Evolutionary conservation across 163 green algal species (phyloP).

Genomic region (Volvox carteri): DNA sequence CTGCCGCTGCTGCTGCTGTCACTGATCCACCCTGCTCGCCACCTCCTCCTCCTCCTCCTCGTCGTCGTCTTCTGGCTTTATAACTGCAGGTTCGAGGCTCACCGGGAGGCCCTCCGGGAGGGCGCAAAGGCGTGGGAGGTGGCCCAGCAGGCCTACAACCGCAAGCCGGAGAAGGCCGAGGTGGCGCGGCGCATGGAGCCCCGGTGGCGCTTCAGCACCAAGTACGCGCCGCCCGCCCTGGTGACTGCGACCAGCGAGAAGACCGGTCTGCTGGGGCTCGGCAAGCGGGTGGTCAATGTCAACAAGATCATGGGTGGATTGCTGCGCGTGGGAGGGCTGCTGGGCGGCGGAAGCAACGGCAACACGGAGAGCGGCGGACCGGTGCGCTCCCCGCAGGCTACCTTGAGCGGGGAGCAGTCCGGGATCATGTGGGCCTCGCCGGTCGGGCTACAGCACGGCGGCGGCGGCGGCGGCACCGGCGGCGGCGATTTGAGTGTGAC

Average conservation of each 20-base stretch:
- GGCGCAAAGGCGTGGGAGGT: slow-evolving; percentile 36
- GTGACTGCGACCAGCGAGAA: slow-evolving; percentile 26
- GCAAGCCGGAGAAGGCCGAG: slow-evolving; percentile 39
- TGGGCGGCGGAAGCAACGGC: slow-evolving; percentile 3
- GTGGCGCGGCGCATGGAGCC: not conserved
- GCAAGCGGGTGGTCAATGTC: slow-evolving; percentile 8
- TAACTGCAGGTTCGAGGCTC: slow-evolving; percentile 41
- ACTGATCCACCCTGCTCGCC: too few species aligned
- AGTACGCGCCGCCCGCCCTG: slow-evolving; percentile 40
- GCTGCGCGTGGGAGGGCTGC: slow-evolving; percentile 2
- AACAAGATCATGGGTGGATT: slow-evolving; percentile 31
- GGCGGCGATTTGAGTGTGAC: not conserved
- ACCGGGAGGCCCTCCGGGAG: slow-evolving; percentile 6
- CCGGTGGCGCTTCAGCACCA: slow-evolving; percentile 50
- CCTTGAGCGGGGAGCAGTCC: not conserved
- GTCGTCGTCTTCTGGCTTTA: too few species aligned
- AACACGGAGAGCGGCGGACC: not conserved
- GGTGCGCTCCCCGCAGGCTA: slow-evolving; percentile 1
- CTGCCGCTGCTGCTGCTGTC: too few species aligned
- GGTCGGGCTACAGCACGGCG: not conserved
- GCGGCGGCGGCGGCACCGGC: not conserved
- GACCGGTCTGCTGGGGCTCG: slow-evolving; percentile 29
- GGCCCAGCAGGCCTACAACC: not conserved
- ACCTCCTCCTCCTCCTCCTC: not conserved
- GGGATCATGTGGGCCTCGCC: not conserved